Base-by-base conservation (phyloP, 306 rosid genomes). In the Astragalus glycyphyllos region DNA sequence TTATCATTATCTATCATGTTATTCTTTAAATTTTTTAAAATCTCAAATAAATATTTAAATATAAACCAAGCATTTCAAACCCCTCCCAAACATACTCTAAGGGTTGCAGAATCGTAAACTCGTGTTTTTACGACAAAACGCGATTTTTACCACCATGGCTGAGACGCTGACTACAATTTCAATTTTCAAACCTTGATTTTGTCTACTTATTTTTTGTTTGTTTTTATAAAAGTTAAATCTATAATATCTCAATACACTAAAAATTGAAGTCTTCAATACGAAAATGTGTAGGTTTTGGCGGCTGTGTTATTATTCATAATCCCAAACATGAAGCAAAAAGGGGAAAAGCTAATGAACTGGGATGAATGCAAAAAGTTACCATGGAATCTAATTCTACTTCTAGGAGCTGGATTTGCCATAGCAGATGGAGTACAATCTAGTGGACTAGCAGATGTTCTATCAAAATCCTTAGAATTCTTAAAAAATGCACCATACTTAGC, bases 281-380 rank as follows among this genome's bases (percentile, higher is more conserved):
- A 68, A 62, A 31, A 40, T 59, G 29, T 75, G 75, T 44, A 93
- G 98, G 93, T 93, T 34, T 37, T 88, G 84, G 91, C 82, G 80
- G 97, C 93, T 63, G 87, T 92, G 0, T 71, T 88, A 40, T 62
- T 93, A 61, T 93, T 90, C 86, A 88, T 93, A 86, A 86, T 90
- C 51, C 98, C 98, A 56, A 93, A 80, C 94, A 87, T 74, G 80
- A 85, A 88, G 80, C 80, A 76, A 67, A 46, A 53, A 8, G 98
- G 96, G 2, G 96, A 93, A 80, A 93, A 81, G 76, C 84, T 93
- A 56, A 90, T 93, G 98, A 86, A 81, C 65, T 93, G 97, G 98
- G 85, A 88, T 79, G 94, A 90, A 42, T 93, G 98, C 86, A 88
- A 87, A 79, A 90, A 80, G 75, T 81, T 93, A 13, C 98, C 97